Conservation (phyloP, 306 rosid species). For the Ammopiptanthus mongolicus region DNA sequence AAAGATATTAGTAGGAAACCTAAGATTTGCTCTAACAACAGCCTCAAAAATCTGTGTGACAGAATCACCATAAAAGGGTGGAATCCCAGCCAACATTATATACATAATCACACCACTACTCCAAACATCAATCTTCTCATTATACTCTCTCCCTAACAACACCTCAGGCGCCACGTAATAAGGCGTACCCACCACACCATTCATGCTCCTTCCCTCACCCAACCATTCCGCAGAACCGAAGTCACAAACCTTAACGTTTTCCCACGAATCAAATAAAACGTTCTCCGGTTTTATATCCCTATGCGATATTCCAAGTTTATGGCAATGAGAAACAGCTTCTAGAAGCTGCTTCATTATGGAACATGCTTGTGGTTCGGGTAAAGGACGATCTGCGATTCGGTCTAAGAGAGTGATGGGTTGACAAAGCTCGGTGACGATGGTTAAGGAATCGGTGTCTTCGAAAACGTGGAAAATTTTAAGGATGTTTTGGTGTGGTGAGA, state of each 20-base stretch:
- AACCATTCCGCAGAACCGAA: slow-evolving; percentile 86
- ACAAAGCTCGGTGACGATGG: slow-evolving; percentile 64
- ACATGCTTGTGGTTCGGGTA: slow-evolving; percentile 49
- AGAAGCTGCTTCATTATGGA: slow-evolving; percentile 45
- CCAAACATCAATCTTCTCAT: slow-evolving; percentile 69
- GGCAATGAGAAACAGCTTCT: slow-evolving; percentile 58
- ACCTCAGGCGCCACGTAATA: slow-evolving; percentile 82
- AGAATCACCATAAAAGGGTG: slow-evolving; percentile 73
- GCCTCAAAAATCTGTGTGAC: slow-evolving; percentile 55
- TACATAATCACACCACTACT: slow-evolving; percentile 65
- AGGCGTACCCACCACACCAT: slow-evolving; percentile 78
- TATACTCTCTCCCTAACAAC: slow-evolving; percentile 47
- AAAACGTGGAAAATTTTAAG: slow-evolving; percentile 42
- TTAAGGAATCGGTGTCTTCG: slow-evolving; percentile 39
- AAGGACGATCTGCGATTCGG: slow-evolving; percentile 32
- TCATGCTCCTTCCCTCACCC: slow-evolving; percentile 31
- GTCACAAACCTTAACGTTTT: slow-evolving; percentile 58
- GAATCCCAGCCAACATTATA: slow-evolving; percentile 65
- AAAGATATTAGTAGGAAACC: slow-evolving; percentile 64
- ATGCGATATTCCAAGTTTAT: slow-evolving; percentile 55
- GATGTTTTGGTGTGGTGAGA: slow-evolving; percentile 65
- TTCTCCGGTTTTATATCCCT: slow-evolving; percentile 78
- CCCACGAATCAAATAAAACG: slow-evolving; percentile 47
- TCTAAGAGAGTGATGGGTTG: slow-evolving; percentile 49
- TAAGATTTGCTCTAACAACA: slow-evolving; percentile 59